A percentile compares a stretch with the other conserved stretches of the same genome.
phyloP scores from a whole-genome alignment of 768 basidiomycete species.

The Naganishia vaughanmartiniae region DNA sequence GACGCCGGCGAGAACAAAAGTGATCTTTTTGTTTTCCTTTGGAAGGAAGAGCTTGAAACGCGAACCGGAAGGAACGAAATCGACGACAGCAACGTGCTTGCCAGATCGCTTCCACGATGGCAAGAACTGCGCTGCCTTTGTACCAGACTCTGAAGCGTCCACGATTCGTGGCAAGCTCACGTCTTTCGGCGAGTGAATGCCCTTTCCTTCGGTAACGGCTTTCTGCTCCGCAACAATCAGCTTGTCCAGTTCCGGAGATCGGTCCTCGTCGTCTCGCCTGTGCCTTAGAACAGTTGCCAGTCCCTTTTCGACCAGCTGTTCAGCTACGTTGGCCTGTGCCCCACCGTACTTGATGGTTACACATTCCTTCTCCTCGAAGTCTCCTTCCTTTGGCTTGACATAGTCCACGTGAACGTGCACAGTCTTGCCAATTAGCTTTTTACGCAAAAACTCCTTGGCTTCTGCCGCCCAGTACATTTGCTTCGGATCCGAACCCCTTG shows the following conservation, averaged over 20 bases:
- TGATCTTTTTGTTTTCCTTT: slow-evolving; percentile 88
- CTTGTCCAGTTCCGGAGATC: slow-evolving; percentile 94
- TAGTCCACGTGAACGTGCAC: slow-evolving; percentile 68
- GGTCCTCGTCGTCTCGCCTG: slow-evolving; percentile 89
- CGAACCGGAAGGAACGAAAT: slow-evolving; percentile 90
- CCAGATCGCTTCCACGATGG: slow-evolving; percentile 88
- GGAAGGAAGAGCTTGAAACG: slow-evolving; percentile 92
- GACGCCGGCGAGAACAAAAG: slow-evolving; percentile 87
- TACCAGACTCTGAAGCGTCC: slow-evolving; percentile 82
- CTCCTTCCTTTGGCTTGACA: slow-evolving; percentile 83
- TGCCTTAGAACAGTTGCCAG: slow-evolving; percentile 85
- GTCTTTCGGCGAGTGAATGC: slow-evolving; percentile 91
- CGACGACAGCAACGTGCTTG: slow-evolving; percentile 74
- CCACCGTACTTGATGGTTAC: slow-evolving; percentile 81
- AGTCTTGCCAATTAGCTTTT: slow-evolving; percentile 73
- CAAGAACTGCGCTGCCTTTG: slow-evolving; percentile 80
- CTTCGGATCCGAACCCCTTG: slow-evolving; percentile 80
- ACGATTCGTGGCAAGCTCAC: slow-evolving; percentile 71
- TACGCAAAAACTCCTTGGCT: slow-evolving; percentile 86
- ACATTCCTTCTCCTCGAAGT: slow-evolving; percentile 89
- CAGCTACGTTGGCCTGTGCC: slow-evolving; percentile 79
- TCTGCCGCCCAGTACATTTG: slow-evolving; percentile 86
- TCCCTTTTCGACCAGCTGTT: slow-evolving; percentile 90
- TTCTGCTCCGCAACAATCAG: slow-evolving; percentile 91
- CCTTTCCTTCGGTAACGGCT: slow-evolving; percentile 71